A percentile compares a stretch with the other conserved stretches of the same genome.
Evolutionary conservation across 768 basidiomycete genomes (phyloP).

Genomic region (Floccularia luteovirens): DNA sequence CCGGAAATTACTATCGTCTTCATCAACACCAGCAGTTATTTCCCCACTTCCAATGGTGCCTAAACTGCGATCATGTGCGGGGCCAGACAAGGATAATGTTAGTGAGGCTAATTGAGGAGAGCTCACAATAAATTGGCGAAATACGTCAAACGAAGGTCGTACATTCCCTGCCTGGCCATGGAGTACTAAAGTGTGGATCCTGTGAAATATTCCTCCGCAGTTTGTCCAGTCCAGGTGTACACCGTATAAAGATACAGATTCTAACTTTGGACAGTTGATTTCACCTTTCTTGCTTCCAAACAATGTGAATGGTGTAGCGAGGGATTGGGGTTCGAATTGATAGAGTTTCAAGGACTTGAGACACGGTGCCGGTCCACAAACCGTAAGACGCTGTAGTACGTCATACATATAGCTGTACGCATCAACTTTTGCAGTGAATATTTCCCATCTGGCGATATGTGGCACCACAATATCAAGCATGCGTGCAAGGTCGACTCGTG

Average conservation of each 20-base stretch:
- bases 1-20: constrained; percentile 15
- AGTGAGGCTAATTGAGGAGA: constrained; percentile 50
- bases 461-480: constrained; percentile 42
- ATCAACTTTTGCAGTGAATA: constrained; percentile 37
- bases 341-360: constrained; percentile 50
- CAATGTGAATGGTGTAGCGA: constrained; percentile 39
- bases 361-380: constrained; percentile 38
- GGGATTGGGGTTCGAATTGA: constrained; percentile 35
- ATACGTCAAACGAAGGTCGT: constrained; percentile 49
- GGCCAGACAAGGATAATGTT: constrained; percentile 50
- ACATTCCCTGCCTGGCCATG: constrained; percentile 58
- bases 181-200: constrained; percentile 46
- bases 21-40: background rate
- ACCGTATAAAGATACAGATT: constrained; percentile 49
- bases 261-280: constrained; percentile 54
- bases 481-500: constrained; percentile 20
- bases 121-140: constrained; percentile 40
- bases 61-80: constrained; percentile 30
- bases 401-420: constrained; percentile 38
- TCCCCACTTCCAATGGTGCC: too few relatives aligned
- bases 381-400: constrained; percentile 33
- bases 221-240: constrained; percentile 64
- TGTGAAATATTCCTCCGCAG: constrained; percentile 32
- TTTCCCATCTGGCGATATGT: constrained; percentile 46
- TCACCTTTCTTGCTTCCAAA: constrained; percentile 39